phyloP scores from a whole-genome alignment of 305 asterid genomes.

The Plantago coronopus region DNA sequence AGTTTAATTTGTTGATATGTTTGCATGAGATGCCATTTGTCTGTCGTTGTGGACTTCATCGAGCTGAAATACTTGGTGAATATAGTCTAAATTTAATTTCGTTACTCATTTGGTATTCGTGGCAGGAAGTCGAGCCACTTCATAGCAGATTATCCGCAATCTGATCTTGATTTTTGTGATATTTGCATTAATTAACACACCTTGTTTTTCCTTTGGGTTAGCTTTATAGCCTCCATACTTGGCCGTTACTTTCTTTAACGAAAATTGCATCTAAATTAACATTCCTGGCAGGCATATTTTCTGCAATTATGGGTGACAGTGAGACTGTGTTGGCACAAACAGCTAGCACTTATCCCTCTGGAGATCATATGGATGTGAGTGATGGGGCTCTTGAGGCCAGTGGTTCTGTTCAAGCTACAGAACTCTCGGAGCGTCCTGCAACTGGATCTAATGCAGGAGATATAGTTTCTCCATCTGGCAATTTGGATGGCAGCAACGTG shows the following conservation, averaged over 20 bases:
- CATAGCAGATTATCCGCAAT: too few relatives aligned
- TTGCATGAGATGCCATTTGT: too few relatives aligned
- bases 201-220: not conserved
- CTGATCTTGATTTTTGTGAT: too few relatives aligned
- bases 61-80: too few relatives aligned
- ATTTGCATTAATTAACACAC: not conserved
- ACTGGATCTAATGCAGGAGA: slow-evolving; percentile 29
- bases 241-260: not conserved
- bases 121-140: too few relatives aligned
- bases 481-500: slow-evolving; percentile 26
- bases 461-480: slow-evolving; percentile 26
- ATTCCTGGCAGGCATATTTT: slow-evolving; percentile 11
- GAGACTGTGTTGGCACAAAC: slow-evolving; percentile 46
- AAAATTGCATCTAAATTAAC: slow-evolving; percentile 2
- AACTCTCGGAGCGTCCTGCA: slow-evolving; percentile 28
- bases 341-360: slow-evolving; percentile 30
- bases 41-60: too few relatives aligned
- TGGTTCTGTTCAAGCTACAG: slow-evolving; percentile 35
- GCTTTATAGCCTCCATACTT: not conserved
- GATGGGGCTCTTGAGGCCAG: slow-evolving; percentile 29
- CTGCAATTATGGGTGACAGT: slow-evolving; percentile 45
- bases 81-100: too few relatives aligned
- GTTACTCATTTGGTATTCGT: too few relatives aligned
- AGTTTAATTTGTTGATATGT: too few relatives aligned
- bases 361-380: slow-evolving; percentile 34